Base-by-base conservation (phyloP, 2,329 filamentous ascomycete genomes). In the Zymoseptoria brevis region DNA sequence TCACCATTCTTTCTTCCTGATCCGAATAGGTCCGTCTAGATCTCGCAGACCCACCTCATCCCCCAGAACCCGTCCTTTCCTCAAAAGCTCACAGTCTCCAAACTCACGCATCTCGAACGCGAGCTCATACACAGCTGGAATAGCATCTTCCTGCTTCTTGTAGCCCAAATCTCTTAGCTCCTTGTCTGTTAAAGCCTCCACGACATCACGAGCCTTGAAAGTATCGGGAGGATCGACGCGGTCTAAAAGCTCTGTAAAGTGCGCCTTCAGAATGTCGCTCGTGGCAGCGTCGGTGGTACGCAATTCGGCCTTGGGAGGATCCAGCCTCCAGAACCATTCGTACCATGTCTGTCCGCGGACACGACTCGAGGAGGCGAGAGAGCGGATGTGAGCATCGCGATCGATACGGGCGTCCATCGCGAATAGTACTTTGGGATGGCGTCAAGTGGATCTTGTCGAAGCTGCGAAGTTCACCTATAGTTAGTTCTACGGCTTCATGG, bases 141-240 rank as follows among this genome's bases (percentile, higher is more conserved):
- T 78, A 0, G 74, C 68, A 19, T 79, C 76, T 53, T 77, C 71
- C 78, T 78, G 80, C 13, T 70, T 68, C 41, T 68, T 62, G n/a
- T 70, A 72, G 3, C 71, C 73, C 13, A 73, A 59, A 3, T 60
- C 59, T 3, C 63, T 57, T 21, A 81, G 68, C 51, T 81, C 76
- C 11, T 67, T 56, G 3, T 62, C 29, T 8, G 75, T 75, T 2
- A 81, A 66, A 3, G 75, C 72, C 29, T 76, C 72, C 1, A 79
- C 77, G 26, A 80, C 73, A 62, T 81, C 78, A 13, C 77, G 79
- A 7, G 78, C 77, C 65, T 79, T 81, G 63, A 81, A 76, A 1
- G 78, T 79, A 58, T 79, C 79, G 5, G 79, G 80, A 22, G 71
- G 71, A 54, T 71, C 69, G 13, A 63, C 64, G 41, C 66, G 66